phyloP scores from a whole-genome alignment of 495 filamentous ascomycete species.

The Rostrohypoxylon terebratum region DNA sequence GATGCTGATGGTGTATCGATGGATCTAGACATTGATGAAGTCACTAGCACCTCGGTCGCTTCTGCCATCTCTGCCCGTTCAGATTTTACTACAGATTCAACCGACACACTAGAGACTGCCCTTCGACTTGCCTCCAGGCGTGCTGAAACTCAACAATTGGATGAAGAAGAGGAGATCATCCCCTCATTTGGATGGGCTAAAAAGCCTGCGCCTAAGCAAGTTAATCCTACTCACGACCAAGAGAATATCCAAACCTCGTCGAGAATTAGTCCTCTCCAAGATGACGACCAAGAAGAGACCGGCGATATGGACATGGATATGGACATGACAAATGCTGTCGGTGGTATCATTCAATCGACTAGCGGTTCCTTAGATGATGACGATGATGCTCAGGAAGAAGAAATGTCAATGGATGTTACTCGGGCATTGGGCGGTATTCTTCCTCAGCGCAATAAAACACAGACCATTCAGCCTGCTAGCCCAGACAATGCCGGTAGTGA shows the following conservation, averaged over 20 bases:
- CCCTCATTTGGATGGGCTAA: slow-evolving; percentile 67
- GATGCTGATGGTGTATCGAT: slow-evolving; percentile 81
- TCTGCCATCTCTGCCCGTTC: slow-evolving; percentile 68
- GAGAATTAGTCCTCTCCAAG: slow-evolving; percentile 1
- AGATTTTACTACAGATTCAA: slow-evolving; percentile 67
- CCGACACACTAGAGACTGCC: slow-evolving; percentile 76
- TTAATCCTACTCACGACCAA: slow-evolving; percentile 27
- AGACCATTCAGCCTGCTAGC: slow-evolving; percentile 43
- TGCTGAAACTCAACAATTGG: slow-evolving; percentile 77
- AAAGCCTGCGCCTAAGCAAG: slow-evolving; percentile 44
- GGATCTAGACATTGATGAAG: slow-evolving; percentile 75
- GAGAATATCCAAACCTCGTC: slow-evolving; percentile 13
- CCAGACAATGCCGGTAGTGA: slow-evolving; percentile 46
- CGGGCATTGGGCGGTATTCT: slow-evolving; percentile 85
- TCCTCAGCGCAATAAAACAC: slow-evolving; percentile 52
- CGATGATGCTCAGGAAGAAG: slow-evolving; percentile 64
- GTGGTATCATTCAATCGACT: slow-evolving; percentile 63
- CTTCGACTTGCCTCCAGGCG: slow-evolving; percentile 79
- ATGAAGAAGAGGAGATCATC: slow-evolving; percentile 83
- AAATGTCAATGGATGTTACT: slow-evolving; percentile 89
- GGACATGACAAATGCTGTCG: slow-evolving; percentile 68
- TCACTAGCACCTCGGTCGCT: slow-evolving; percentile 72
- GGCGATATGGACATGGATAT: slow-evolving; percentile 58
- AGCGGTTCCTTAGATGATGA: slow-evolving; percentile 41
- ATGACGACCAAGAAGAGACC: slow-evolving; percentile 45